Evolutionary conservation across 2,329 filamentous ascomycete species (phyloP), one percentile per base, ranked within the genome.

Genomic region (Podosphaera fusca): DNA sequence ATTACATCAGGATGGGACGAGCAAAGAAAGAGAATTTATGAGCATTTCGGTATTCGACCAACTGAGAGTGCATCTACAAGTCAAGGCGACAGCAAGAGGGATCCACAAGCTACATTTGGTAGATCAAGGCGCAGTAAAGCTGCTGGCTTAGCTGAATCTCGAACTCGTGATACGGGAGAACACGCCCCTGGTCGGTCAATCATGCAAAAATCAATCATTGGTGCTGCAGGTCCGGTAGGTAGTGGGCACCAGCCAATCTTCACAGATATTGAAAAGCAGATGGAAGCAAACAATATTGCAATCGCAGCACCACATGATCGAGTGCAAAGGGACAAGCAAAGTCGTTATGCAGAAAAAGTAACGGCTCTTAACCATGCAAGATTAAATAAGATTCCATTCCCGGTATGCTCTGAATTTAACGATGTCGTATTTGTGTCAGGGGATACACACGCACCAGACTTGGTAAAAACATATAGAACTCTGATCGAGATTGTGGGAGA

Each of bases 1-100:
- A 82, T 96, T 55, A 87, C 88, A 35, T 83, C 94, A 73, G 88
- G 96, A 68, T 96, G 92, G 89, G 89, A 95, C 64, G 83, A 85
- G 14, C 90, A 96, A 71, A 83, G 90, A 60, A 87, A 85, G 69
- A 82, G 82, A 62, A 95, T 98, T 61, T 96, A 95, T 70, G 82
- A 95, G 65, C 92, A 98, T 70, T 96, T 98, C 69, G 92, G 92
- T 12, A 84, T 98, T 67, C 83, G 81, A 66, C 72, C 77, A 4
- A 73, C 73, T 31, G 77, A 81, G 53, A 66, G 67, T 58, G 58
- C 60, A 51, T 60, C 66, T 36, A 66, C 70, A 3, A 62, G 65
- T 30, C 64, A 72, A 49, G 68, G 69, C 55, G 70, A 72, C 62
- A 31, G 35, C n/a, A 40, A 21, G 10, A 30, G 10, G 35, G 74